phyloP scores from a whole-genome alignment of 805 yeast genomes.

The Pichia nanzhaoensis region DNA sequence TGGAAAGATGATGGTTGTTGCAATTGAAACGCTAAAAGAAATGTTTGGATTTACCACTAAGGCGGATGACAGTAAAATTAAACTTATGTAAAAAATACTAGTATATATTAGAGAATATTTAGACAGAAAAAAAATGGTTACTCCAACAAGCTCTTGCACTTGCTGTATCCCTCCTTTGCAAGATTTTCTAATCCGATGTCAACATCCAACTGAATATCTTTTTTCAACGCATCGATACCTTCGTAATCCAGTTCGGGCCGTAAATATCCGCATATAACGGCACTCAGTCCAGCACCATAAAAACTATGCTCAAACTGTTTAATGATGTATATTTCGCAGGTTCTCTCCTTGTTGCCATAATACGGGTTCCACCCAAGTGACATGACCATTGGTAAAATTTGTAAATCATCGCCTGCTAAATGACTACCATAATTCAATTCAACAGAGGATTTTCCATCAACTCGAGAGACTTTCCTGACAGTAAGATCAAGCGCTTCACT shows the following conservation, averaged over 20 bases:
- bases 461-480: conserved; percentile 18
- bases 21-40: conserved; percentile 29
- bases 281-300: conserved; percentile 73
- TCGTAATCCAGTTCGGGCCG: conserved; percentile 88
- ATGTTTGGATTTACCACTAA: conserved; percentile 23
- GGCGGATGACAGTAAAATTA: conserved; percentile 24
- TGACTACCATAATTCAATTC: conserved; percentile 56
- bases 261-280: conserved; percentile 76
- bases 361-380: conserved; percentile 96
- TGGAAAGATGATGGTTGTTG: conserved; percentile 32
- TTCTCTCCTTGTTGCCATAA: conserved; percentile 68
- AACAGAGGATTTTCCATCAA: conserved; percentile 37
- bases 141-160: conserved; percentile 21
- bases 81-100: conserved; percentile 22
- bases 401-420: conserved; percentile 39
- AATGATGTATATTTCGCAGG: conserved; percentile 83
- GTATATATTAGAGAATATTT: neutral
- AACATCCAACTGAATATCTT: conserved; percentile 78
- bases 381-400: conserved; percentile 80
- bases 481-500: neutral
- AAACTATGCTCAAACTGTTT: conserved; percentile 63
- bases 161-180: conserved; percentile 34
- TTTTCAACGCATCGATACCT: conserved; percentile 72
- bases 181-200: conserved; percentile 52
- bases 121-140: neutral